Evolutionary conservation across 495 filamentous ascomycete species (phyloP).

Genomic region (Daldinia grandis): DNA sequence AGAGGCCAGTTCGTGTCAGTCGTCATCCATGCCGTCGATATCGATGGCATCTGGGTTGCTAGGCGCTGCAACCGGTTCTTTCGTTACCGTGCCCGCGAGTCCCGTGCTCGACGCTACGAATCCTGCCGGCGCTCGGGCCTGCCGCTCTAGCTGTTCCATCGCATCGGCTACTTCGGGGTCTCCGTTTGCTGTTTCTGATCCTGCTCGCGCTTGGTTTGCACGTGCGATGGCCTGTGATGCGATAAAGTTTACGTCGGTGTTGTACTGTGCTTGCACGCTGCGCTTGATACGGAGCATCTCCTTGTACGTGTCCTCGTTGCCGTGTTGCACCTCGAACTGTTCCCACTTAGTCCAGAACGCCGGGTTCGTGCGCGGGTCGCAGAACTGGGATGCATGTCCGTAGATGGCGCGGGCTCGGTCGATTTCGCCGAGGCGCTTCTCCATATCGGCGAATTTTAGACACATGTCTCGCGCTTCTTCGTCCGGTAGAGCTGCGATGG

Average conservation of each 20-base stretch:
- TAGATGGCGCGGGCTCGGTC: constrained; percentile 95
- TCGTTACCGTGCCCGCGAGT: constrained; percentile 72
- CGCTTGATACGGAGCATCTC: constrained; percentile 98
- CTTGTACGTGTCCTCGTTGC: constrained; percentile 99
- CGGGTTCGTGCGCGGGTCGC: constrained; percentile 89
- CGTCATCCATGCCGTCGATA: constrained; percentile 70
- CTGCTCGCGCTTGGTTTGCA: constrained; percentile 66
- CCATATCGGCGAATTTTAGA: constrained; percentile 99
- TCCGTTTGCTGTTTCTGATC: constrained; percentile 56
- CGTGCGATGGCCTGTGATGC: constrained; percentile 93
- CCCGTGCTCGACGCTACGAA: constrained; percentile 90
- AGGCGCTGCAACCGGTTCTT: constrained; percentile 54
- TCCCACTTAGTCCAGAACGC: constrained; percentile 98
- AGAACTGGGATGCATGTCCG: constrained; percentile 96
- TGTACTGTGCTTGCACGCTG: constrained; percentile 96
- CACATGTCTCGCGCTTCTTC: constrained; percentile 97
- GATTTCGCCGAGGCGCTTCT: constrained; percentile 93
- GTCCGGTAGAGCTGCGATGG: constrained; percentile 90
- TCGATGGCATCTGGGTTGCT: constrained; percentile 91
- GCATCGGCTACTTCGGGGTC: constrained; percentile 73
- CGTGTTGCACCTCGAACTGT: constrained; percentile 93
- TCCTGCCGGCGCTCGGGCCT: constrained; percentile 86
- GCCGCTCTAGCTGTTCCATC: constrained; percentile 89
- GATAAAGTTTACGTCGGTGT: constrained; percentile 98
- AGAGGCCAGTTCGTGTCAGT: constrained; percentile 32